Percentiles rank a stretch among this genome's conserved stretches.
Evolutionary conservation across 768 basidiomycete genomes (phyloP).

Genomic region (Coprinellus micaceus): DNA sequence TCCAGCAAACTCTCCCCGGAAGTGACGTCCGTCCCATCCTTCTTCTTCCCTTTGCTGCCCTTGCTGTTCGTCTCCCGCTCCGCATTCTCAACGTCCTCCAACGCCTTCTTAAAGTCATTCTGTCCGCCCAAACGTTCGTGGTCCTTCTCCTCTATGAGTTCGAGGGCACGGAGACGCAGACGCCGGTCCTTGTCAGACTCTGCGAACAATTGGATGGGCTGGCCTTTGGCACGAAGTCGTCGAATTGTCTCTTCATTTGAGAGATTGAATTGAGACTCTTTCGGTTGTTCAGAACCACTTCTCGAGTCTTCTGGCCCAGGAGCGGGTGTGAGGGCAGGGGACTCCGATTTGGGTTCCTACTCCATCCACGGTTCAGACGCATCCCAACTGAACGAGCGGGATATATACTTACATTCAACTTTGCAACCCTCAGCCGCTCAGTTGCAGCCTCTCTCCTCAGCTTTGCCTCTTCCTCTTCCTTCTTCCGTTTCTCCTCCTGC

Average conservation of each 20-base stretch:
- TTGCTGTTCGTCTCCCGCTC: constrained; percentile 64
- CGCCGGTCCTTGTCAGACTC: constrained; percentile 94
- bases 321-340: constrained; percentile 42
- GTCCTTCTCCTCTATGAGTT: constrained; percentile 90
- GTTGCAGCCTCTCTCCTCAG: constrained; percentile 26
- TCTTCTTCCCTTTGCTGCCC: constrained; percentile 58
- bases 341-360: constrained; percentile 42
- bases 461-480: constrained; percentile 29
- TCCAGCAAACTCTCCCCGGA: constrained; percentile 58
- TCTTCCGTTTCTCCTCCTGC: constrained; percentile 30
- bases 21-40: constrained; percentile 49
- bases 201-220: constrained; percentile 92
- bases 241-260: constrained; percentile 91
- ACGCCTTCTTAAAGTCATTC: constrained; percentile 90
- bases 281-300: constrained; percentile 33
- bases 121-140: constrained; percentile 78
- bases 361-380: constrained; percentile 28
- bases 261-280: constrained; percentile 73
- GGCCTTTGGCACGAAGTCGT: constrained; percentile 84
- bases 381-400: background rate
- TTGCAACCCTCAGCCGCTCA: background rate
- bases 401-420: too few relatives aligned
- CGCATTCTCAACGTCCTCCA: constrained; percentile 83
- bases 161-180: constrained; percentile 84
- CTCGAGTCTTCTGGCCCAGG: constrained; percentile 20